A percentile compares a stretch with the other conserved stretches of the same genome.
phyloP scores from a whole-genome alignment of 495 filamentous ascomycete genomes.

The Neurospora sp. region DNA sequence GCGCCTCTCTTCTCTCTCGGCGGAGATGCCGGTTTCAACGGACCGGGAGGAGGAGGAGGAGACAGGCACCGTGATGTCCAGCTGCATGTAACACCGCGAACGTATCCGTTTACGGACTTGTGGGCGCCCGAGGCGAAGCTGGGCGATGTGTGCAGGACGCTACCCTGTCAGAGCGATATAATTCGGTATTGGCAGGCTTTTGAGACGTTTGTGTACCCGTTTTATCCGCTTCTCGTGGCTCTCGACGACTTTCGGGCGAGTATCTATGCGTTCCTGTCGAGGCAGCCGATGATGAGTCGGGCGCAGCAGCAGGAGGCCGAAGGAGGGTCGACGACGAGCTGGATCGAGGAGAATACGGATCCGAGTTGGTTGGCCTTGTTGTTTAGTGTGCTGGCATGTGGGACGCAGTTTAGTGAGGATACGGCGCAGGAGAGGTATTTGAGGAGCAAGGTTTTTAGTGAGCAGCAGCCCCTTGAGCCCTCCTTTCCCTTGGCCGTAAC shows the following conservation, averaged over 20 bases:
- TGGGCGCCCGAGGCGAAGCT: background rate
- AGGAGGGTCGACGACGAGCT: background rate
- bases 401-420: background rate
- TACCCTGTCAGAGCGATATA: background rate
- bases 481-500: background rate
- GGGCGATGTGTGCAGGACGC: background rate
- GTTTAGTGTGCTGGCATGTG: background rate
- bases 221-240: background rate
- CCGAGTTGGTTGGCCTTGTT: background rate
- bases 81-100: background rate
- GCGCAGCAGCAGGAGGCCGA: background rate
- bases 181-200: slow-evolving; percentile 2
- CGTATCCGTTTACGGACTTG: background rate
- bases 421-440: background rate
- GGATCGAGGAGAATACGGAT: background rate
- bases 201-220: slow-evolving; percentile 1
- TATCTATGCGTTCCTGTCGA: background rate
- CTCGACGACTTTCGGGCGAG: background rate
- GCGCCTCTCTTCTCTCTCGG: background rate
- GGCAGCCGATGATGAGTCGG: background rate
- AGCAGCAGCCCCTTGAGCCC: background rate
- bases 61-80: background rate
- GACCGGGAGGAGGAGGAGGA: background rate
- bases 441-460: background rate
- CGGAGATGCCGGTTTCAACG: background rate